These are phyloP conservation scores for Calonectria pauciramosa DNA, from an alignment of 2,329 filamentous ascomycete species.

Conservation along the genomic window DNA sequence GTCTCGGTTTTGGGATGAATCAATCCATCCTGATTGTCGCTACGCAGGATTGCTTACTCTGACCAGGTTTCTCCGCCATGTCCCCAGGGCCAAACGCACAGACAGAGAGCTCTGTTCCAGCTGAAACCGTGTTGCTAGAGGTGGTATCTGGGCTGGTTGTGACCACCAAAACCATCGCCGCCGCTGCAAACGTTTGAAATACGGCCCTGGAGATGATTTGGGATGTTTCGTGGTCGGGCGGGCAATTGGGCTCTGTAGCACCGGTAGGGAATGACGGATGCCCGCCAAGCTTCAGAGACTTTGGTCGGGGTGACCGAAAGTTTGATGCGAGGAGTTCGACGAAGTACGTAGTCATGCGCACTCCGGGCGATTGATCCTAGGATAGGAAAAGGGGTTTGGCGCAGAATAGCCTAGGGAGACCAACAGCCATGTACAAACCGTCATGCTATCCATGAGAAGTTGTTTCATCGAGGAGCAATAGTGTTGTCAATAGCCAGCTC, in stretches of 20 bases:
- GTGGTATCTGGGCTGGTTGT: not conserved
- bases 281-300: not conserved
- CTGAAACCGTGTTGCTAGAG: not conserved
- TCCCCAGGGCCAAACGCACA: slow-evolving; percentile 18
- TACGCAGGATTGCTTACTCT: slow-evolving; percentile 11
- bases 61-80: slow-evolving; percentile 12
- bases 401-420: not conserved
- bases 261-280: not conserved
- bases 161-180: not conserved
- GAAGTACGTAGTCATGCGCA: not conserved
- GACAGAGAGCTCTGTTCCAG: not conserved
- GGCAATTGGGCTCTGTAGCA: not conserved
- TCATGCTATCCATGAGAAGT: no score
- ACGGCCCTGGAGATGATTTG: not conserved
- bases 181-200: not conserved
- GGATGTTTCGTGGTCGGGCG: not conserved
- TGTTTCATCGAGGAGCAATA: not conserved
- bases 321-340: not conserved
- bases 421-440: not conserved
- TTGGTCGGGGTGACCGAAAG: not conserved
- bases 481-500: not conserved
- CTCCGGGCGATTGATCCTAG: not conserved
- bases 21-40: not conserved
- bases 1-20: not conserved
- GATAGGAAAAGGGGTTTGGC: not conserved